Evolutionary conservation across 306 rosid genomes (phyloP), one percentile per base, ranked within the genome.

Genomic region (Notholithocarpus densiflorus): DNA sequence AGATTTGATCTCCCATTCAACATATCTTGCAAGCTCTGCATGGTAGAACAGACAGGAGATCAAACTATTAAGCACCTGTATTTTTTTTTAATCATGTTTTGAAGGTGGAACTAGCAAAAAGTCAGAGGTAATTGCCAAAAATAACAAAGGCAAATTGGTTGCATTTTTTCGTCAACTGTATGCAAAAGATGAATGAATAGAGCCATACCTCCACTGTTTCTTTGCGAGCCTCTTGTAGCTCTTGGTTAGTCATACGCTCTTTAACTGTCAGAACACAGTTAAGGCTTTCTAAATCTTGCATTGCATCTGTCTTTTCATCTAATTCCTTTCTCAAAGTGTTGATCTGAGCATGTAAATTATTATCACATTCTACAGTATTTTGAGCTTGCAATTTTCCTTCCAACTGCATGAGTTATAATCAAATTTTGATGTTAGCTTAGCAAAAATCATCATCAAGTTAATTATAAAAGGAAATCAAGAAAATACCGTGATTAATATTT

Each of bases 211-310:
- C 43, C 66, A 82, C 43, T 55, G 82, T 19, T 77, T 82, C 82
- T 77, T 64, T 14, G 56, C 82, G 85, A 72, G 85, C 85, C 65
- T 82, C 82, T 26, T 13, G 75, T 17, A 77, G 62, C 56, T 82
- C 85, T 73, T 77, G 79, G 56, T 69, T 65, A 66, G 73, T 65
- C 64, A 56, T 74, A 2, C 4, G 45, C 85, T 82, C 85, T 65
- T 43, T 65, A 82, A 77, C 79, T 4, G 56, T 19, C 27, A 82
- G 70, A 43, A 24, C 43, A 56, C 71, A 64, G 51, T 66, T 43
- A 26, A 72, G 56, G n/a, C 21, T 56, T 72, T 82, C 82, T 40
- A 82, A 45, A 54, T 20, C 20, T 54, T 77, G 81, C 66, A 72
- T 61, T 12, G 55, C 45, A 62, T 82, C 81, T 78, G 66, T 72